These are phyloP conservation scores for Nymphaea colorata DNA, from an alignment of 164 flowering plant species.

Conservation along the genomic window DNA sequence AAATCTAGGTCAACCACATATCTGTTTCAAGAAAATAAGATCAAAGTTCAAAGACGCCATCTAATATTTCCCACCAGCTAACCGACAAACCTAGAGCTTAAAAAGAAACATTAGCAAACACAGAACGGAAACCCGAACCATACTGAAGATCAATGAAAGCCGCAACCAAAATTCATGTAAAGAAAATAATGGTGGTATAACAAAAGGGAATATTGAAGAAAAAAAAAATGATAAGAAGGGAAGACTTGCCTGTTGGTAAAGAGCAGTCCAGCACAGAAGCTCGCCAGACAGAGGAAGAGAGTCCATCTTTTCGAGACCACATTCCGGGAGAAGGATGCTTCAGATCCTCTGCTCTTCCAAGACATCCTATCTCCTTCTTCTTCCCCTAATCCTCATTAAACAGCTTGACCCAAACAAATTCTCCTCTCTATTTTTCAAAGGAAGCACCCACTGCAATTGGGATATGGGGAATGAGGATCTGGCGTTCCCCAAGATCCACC, in stretches of 20 bases:
- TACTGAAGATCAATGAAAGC: neutral
- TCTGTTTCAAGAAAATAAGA: too few relatives aligned
- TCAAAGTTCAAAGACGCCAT: too few relatives aligned
- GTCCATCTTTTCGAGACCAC: slow-evolving; percentile 34
- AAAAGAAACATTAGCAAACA: neutral
- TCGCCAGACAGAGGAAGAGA: slow-evolving; percentile 43
- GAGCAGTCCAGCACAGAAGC: slow-evolving; percentile 67
- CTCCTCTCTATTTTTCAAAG: neutral
- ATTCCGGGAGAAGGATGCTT: slow-evolving; percentile 17
- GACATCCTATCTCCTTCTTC: slow-evolving; percentile 22
- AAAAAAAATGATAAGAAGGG: neutral
- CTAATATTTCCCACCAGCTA: neutral
- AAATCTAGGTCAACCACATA: neutral
- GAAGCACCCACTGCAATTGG: neutral
- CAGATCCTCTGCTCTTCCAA: slow-evolving; percentile 37
- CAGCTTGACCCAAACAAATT: neutral
- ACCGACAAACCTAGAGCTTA: neutral
- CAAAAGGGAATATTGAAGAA: neutral
- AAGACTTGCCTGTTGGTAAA: slow-evolving; percentile 51
- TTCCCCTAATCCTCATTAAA: neutral
- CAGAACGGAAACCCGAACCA: neutral
- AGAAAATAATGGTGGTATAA: neutral
- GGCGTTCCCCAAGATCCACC: too few relatives aligned
- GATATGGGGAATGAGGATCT: too few relatives aligned
- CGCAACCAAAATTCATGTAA: neutral